phyloP scores from a whole-genome alignment of 108 stramenopile genomes.

The Seminavis robusta region DNA sequence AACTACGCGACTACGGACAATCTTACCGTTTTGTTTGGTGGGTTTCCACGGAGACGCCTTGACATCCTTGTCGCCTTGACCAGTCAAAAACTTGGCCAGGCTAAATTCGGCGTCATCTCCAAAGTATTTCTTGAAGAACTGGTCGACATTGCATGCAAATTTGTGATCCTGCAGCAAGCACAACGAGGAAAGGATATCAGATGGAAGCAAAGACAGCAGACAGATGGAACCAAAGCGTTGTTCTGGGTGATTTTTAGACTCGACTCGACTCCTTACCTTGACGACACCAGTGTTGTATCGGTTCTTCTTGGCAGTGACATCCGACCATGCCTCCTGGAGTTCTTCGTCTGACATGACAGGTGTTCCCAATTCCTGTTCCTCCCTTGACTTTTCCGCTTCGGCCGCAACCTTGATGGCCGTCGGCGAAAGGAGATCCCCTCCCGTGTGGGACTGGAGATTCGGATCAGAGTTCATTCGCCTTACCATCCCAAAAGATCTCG shows the following conservation, averaged over 20 bases:
- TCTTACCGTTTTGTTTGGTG: conserved; percentile 2
- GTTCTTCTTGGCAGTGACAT: not conserved
- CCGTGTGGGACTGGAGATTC: not conserved
- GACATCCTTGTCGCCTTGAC: conserved; percentile 50
- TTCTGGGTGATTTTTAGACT: no score
- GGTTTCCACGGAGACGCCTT: conserved; percentile 49
- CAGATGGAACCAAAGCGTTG: no score
- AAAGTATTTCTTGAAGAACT: conserved; percentile 50
- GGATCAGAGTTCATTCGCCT: conserved; percentile 18
- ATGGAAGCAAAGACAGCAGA: no score
- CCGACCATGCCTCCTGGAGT: no score
- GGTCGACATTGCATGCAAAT: conserved; percentile 45
- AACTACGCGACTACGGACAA: conserved; percentile 38
- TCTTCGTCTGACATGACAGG: no score
- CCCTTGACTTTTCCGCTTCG: not conserved
- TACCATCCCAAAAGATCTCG: not conserved
- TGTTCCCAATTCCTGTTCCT: not conserved
- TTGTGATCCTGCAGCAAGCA: not conserved
- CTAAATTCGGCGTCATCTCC: conserved; percentile 46
- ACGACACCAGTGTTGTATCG: not conserved
- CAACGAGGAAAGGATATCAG: no score
- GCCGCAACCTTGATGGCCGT: not conserved
- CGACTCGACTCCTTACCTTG: not conserved
- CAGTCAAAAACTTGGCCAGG: conserved; percentile 44
- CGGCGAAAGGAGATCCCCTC: not conserved